phyloP scores from a whole-genome alignment of 176 grass and related monocot species.

The Bolboschoenus planiculmis region DNA sequence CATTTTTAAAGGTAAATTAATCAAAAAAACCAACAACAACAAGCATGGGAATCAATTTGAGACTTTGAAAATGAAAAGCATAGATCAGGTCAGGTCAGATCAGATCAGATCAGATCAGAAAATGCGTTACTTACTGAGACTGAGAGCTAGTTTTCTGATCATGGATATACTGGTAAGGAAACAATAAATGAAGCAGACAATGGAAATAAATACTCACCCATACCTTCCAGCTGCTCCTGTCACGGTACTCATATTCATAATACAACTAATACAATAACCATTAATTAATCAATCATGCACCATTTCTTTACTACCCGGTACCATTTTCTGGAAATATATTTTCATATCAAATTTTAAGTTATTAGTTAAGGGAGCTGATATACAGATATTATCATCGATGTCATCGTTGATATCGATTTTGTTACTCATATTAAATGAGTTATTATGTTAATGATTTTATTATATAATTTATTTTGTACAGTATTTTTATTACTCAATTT shows the following conservation, averaged over 20 bases:
- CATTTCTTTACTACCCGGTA: too few species aligned
- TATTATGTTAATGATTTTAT: too few species aligned
- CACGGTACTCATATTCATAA: background rate
- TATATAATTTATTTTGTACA: too few species aligned
- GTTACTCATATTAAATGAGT: too few species aligned
- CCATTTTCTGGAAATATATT: too few species aligned
- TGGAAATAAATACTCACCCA: constrained; percentile 5
- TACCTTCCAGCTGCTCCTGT: background rate
- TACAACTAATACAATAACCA: constrained; percentile 3
- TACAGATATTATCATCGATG: too few species aligned
- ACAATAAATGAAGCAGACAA: constrained; percentile 25
- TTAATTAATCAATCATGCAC: background rate
- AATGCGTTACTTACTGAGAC: background rate
- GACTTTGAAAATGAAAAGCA: background rate
- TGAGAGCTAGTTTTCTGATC: background rate
- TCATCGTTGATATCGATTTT: too few species aligned
- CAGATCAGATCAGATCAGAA: background rate
- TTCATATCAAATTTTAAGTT: too few species aligned
- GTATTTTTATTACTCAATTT: too few species aligned
- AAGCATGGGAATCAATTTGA: constrained; percentile 26
- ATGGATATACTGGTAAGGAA: background rate
- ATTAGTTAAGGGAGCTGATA: too few species aligned
- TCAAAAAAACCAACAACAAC: background rate
- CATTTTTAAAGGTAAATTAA: background rate
- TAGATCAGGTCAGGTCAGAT: background rate